phyloP scores from a whole-genome alignment of 2,329 filamentous ascomycete species.

The Aspergillus tubingensis region DNA sequence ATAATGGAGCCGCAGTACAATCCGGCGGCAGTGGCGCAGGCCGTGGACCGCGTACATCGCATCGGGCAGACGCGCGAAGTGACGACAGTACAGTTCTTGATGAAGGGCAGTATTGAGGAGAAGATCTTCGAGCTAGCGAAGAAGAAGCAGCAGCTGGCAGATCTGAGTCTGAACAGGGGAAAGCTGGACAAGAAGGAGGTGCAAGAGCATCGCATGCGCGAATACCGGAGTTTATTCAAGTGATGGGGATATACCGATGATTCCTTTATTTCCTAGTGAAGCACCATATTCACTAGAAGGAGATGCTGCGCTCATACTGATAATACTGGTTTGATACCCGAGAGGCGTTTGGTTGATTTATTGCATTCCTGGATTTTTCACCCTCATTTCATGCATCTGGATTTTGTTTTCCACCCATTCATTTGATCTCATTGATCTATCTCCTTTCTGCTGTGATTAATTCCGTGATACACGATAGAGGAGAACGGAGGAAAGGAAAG shows the following conservation, averaged over 20 bases:
- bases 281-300: not conserved
- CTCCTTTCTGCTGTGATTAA: too few species aligned
- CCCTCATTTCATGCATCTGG: not conserved
- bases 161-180: constrained; percentile 75
- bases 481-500: constrained; percentile 3
- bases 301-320: not conserved
- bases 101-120: constrained; percentile 88
- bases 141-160: constrained; percentile 90
- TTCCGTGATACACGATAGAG: constrained; percentile 11
- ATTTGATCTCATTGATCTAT: not conserved
- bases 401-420: not conserved
- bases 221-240: constrained; percentile 61
- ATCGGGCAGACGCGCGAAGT: constrained; percentile 89
- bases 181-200: constrained; percentile 62
- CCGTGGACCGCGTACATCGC: constrained; percentile 88
- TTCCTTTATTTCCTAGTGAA: not conserved
- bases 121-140: constrained; percentile 87
- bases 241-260: constrained; percentile 23
- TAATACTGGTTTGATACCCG: constrained; percentile 7
- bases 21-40: constrained; percentile 90
- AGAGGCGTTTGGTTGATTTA: not conserved
- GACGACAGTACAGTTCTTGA: constrained; percentile 83
- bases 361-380: not conserved
- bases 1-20: constrained; percentile 99
- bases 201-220: constrained; percentile 65